Base-by-base conservation (phyloP, 495 filamentous ascomycete species). In the Talaromyces liani region DNA sequence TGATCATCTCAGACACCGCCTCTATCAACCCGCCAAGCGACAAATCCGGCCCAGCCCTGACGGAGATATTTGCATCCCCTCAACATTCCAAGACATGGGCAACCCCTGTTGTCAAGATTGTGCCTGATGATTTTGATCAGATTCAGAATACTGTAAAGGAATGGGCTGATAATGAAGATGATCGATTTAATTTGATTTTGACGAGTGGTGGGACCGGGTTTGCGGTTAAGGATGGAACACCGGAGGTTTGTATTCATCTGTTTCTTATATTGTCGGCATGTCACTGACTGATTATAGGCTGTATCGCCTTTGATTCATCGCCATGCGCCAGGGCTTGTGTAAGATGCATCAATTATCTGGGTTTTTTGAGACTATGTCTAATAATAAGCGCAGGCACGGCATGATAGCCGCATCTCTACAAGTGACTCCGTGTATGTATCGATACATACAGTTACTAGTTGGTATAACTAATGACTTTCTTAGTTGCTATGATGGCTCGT, bases 401-500 rank as follows among this genome's bases (percentile, higher is more conserved):
- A 99, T 99, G 95, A 80, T 99, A 58, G 79, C 91, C 25, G 82
- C 91, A 47, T 97, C 95, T 4, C 72, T 96, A 33, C 78, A 84
- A 36, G 85, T 97, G 63, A 99, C 94, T 5, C 92, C 92, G 55
- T 99, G 91, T 95, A 77, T 79, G 89, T 78, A 6, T 63, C 49
- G 33, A 41, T 22, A 33, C 14, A 64, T 29, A 18, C 36, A 24
- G 0, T 34, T 33, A 68, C 64, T 60, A 66, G 62, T 66, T 64
- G 0, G 6, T n/a, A 62, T 69, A 16, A 54, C 60, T 58, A 63
- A 68, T 7, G 58, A 69, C 55, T 61, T 16, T 22, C 49, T 6
- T 65, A 96, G 91, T 98, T 77, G 95, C 93, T n/a, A 86, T 96
- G 78, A 98, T 98, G 94, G 89, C 94, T 62, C 85, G 94, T 62